Percentiles rank a stretch among this genome's conserved stretches.
phyloP scores from a whole-genome alignment of 169 alveolate genomes.

The Babesia caballi region DNA sequence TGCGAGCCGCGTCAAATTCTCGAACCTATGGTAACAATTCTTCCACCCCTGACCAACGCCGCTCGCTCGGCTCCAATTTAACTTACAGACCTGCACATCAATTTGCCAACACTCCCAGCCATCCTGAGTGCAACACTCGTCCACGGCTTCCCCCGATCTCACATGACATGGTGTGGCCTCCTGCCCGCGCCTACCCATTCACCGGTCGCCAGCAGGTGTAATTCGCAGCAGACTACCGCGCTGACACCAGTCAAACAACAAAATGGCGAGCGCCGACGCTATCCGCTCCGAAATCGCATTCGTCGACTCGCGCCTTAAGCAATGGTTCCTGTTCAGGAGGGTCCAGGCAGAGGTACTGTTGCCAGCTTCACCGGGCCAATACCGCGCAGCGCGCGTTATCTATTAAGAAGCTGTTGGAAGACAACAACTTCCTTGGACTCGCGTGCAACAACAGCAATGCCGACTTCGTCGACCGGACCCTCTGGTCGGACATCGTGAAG shows the following conservation, averaged over 20 bases:
- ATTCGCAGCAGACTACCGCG: neutral
- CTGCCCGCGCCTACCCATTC: neutral
- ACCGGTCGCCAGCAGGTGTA: neutral
- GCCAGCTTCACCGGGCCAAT: neutral
- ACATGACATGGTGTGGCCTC: conserved; percentile 14
- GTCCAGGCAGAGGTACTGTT: conserved; percentile 72
- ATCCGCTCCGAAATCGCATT: conserved; percentile 64
- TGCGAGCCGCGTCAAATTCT: too few relatives aligned
- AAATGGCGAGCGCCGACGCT: conserved; percentile 44
- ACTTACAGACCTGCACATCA: too few relatives aligned
- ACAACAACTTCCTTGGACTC: conserved; percentile 71
- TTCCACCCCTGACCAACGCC: too few relatives aligned
- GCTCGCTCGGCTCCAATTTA: too few relatives aligned
- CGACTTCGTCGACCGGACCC: conserved; percentile 67
- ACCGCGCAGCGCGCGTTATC: conserved; percentile 50
- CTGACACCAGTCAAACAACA: neutral
- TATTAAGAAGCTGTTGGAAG: conserved; percentile 68
- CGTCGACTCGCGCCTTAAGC: conserved; percentile 71
- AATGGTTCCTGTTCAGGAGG: conserved; percentile 77
- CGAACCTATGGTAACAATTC: too few relatives aligned
- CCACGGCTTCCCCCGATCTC: too few relatives aligned
- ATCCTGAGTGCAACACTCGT: too few relatives aligned
- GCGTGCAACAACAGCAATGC: conserved; percentile 58
- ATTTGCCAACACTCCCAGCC: too few relatives aligned
- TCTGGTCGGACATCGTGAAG: conserved; percentile 76